These are phyloP conservation scores for Gaultheria prostrata DNA, from an alignment of 148 eudicot species.

Conservation along the genomic window DNA sequence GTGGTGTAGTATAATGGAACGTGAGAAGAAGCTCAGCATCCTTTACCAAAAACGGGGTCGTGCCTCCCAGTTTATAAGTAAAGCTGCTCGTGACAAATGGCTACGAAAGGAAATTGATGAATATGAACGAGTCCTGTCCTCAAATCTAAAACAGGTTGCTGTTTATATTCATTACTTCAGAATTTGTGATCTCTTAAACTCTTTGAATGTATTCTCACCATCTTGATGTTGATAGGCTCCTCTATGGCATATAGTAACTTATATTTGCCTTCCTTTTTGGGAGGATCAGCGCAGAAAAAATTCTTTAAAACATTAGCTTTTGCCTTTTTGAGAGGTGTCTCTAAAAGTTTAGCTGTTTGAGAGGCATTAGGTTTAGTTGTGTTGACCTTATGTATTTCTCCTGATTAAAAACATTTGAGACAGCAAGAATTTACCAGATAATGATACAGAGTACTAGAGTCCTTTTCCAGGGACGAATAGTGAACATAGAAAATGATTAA, in stretches of 20 bases:
- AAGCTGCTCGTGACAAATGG: conserved; percentile 94
- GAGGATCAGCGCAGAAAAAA: neutral
- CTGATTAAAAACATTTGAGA: neutral
- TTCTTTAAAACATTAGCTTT: neutral
- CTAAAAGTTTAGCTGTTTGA: neutral
- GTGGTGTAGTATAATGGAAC: conserved; percentile 73
- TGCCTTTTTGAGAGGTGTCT: neutral
- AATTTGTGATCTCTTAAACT: neutral
- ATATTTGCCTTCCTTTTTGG: neutral
- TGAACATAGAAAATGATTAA: neutral
- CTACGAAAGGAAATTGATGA: conserved; percentile 81
- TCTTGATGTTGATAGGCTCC: conserved; percentile 8
- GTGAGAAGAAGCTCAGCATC: conserved; percentile 92
- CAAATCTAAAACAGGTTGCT: conserved; percentile 68
- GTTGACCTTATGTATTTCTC: neutral
- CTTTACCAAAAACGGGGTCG: conserved; percentile 98
- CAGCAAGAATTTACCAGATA: neutral
- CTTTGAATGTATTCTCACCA: neutral
- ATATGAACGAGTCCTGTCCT: conserved; percentile 59
- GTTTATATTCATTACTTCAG: neutral
- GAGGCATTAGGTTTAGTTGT: neutral
- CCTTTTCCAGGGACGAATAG: neutral
- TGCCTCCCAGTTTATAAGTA: conserved; percentile 85
- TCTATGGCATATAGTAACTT: neutral
- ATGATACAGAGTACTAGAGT: neutral